These are phyloP conservation scores for Lepidium campestre DNA, from an alignment of 441 rosid genomes.

Conservation along the genomic window DNA sequence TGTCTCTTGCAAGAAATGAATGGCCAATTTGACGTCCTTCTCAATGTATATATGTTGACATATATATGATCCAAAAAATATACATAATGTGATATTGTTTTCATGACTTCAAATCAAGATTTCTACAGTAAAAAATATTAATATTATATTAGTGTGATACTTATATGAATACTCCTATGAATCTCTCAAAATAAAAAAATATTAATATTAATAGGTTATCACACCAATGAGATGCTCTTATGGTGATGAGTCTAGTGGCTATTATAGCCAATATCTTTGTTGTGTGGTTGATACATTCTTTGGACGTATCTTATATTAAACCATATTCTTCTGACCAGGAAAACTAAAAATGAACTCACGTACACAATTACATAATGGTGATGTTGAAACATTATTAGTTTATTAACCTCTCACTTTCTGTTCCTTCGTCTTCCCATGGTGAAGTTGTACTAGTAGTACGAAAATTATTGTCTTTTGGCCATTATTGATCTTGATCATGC, in stretches of 20 bases:
- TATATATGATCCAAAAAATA: conserved; percentile 15
- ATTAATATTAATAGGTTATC: too few relatives aligned
- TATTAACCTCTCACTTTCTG: not conserved
- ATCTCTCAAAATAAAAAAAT: too few relatives aligned
- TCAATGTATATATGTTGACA: conserved; percentile 20
- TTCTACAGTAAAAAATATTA: conserved; percentile 14
- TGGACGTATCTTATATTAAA: not conserved
- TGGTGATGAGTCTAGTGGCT: not conserved
- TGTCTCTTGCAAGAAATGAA: conserved; percentile 24
- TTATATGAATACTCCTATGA: too few relatives aligned
- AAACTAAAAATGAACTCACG: not conserved
- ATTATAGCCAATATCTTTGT: not conserved
- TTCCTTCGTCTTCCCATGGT: not conserved
- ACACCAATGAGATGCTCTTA: too few relatives aligned
- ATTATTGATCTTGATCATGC: conserved; percentile 5
- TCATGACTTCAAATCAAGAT: conserved; percentile 21
- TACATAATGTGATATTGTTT: conserved; percentile 20
- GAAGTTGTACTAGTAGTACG: conserved; percentile 6
- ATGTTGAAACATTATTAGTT: not conserved
- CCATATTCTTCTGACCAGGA: conserved; percentile 3
- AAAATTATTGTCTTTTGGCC: not conserved
- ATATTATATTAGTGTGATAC: too few relatives aligned
- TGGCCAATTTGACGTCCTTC: conserved; percentile 21
- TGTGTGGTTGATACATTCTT: not conserved
- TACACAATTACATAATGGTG: not conserved